These are phyloP conservation scores for Phaseolus coccineus DNA, from an alignment of 331 rosid species.

Conservation along the genomic window DNA sequence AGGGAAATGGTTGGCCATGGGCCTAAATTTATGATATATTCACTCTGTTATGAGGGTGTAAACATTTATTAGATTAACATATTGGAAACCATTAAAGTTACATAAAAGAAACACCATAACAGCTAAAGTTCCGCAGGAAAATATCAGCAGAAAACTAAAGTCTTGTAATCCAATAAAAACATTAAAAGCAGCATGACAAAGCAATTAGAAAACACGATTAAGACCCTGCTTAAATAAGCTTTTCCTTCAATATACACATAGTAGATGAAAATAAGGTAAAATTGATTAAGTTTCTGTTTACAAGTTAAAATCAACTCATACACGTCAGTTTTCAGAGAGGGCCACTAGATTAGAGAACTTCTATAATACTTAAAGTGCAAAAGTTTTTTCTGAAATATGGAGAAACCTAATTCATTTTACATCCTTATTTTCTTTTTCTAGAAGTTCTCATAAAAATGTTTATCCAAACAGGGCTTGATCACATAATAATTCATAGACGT, in stretches of 20 bases:
- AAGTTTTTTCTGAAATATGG: background rate
- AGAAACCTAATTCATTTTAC: background rate
- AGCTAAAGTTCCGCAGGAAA: background rate
- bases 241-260: background rate
- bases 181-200: background rate
- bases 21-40: background rate
- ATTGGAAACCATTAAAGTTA: background rate
- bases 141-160: slow-evolving; percentile 13
- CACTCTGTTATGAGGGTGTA: background rate
- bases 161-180: background rate
- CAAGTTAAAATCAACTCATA: background rate
- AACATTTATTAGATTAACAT: background rate
- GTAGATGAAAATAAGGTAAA: background rate
- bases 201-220: background rate
- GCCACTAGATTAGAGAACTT: background rate
- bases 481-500: slow-evolving; percentile 18
- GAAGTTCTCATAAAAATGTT: background rate
- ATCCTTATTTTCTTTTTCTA: background rate
- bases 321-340: background rate
- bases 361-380: background rate
- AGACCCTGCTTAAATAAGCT: background rate
- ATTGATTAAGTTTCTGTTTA: background rate
- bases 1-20: too few species aligned
- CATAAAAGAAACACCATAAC: background rate
- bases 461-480: background rate